These are phyloP conservation scores for Jacaranda copaia DNA, from an alignment of 257 asterid species.

Conservation along the genomic window DNA sequence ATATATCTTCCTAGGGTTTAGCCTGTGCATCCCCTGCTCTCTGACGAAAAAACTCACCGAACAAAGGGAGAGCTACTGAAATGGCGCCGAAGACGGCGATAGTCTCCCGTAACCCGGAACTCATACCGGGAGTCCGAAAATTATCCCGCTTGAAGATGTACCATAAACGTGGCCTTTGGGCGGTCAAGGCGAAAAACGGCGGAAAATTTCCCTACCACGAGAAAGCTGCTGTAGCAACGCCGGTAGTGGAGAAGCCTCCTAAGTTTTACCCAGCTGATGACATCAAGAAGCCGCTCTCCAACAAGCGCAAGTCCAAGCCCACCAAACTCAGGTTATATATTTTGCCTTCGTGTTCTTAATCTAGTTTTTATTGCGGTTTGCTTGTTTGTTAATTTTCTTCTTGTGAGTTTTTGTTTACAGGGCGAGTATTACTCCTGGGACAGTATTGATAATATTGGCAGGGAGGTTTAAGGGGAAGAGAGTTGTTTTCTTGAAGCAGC, in stretches of 20 bases:
- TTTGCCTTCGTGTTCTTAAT: neutral
- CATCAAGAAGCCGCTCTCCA: slow-evolving; percentile 59
- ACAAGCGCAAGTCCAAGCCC: slow-evolving; percentile 58
- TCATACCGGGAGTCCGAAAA: slow-evolving; percentile 52
- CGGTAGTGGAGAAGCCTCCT: slow-evolving; percentile 45
- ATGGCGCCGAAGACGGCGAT: slow-evolving; percentile 53
- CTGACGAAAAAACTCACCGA: slow-evolving; percentile 16
- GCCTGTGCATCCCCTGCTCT: neutral
- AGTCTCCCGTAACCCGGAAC: slow-evolving; percentile 53
- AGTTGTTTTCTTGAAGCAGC: slow-evolving; percentile 59
- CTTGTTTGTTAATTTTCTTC: neutral
- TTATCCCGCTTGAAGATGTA: slow-evolving; percentile 52
- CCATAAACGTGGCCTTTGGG: slow-evolving; percentile 62
- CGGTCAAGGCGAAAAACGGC: slow-evolving; percentile 59
- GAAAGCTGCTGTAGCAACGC: slow-evolving; percentile 36
- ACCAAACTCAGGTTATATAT: slow-evolving; percentile 52
- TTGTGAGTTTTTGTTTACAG: slow-evolving; percentile 18
- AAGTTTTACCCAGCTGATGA: slow-evolving; percentile 68
- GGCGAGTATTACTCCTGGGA: slow-evolving; percentile 60
- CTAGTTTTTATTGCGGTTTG: too few species aligned
- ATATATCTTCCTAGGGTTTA: slow-evolving; percentile 33
- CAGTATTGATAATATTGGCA: slow-evolving; percentile 54
- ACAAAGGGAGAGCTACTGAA: slow-evolving; percentile 28
- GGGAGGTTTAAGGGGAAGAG: slow-evolving; percentile 64
- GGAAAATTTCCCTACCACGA: slow-evolving; percentile 55